Percentiles rank a stretch among this genome's conserved stretches.
Conservation (phyloP, 1,139 yeast genomes). For the Trichomonascaceae sp. region DNA sequence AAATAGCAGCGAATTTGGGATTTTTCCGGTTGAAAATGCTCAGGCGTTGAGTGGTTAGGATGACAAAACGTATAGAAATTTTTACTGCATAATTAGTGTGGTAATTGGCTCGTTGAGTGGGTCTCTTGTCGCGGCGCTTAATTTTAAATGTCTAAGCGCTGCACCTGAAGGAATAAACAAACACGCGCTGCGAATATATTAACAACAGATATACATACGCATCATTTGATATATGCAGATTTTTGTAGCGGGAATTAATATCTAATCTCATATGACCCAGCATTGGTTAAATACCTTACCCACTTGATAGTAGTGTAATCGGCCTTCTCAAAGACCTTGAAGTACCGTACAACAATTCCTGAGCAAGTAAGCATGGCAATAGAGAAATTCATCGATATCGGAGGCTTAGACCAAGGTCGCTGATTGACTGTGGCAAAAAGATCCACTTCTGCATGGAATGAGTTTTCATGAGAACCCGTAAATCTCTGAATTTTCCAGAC, state of each 20-base stretch:
- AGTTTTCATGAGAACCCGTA: constrained; percentile 59
- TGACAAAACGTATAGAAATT: no score
- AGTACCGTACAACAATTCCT: constrained; percentile 67
- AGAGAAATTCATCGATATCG: constrained; percentile 64
- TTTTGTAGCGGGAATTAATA: not conserved
- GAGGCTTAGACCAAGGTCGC: constrained; percentile 63
- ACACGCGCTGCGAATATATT: constrained; percentile 27
- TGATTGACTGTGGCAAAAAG: constrained; percentile 31
- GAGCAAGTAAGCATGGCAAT: constrained; percentile 75
- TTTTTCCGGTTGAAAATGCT: no score
- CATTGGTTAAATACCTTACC: constrained; percentile 71
- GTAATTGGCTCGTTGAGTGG: no score
- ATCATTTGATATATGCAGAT: not conserved
- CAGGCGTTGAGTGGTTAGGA: no score
- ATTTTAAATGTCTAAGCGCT: no score
- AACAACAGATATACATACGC: not conserved
- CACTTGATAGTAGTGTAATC: constrained; percentile 75
- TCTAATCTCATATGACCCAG: constrained; percentile 77
- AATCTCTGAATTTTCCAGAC: constrained; percentile 68
- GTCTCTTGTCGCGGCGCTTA: no score
- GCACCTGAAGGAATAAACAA: constrained; percentile 23
- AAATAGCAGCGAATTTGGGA: no score
- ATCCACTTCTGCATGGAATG: constrained; percentile 48
- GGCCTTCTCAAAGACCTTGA: constrained; percentile 60
- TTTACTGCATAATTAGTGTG: no score